Evolutionary conservation across 140 eudicot genomes (phyloP), one percentile per base, ranked within the genome.

Genomic region (Bidens hawaiensis): DNA sequence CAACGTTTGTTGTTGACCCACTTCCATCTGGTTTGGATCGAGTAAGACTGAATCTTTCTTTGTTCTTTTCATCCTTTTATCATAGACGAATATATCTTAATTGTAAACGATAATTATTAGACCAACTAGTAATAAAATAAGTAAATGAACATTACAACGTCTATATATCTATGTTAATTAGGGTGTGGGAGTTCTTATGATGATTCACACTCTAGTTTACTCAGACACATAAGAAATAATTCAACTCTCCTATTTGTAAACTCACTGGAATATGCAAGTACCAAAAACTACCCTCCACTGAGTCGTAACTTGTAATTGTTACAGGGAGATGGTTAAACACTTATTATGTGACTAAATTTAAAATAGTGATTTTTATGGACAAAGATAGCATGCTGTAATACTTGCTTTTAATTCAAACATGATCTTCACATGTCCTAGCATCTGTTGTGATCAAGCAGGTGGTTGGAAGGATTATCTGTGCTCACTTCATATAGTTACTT

Each of bases 1-100:
- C 96, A 45, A 85, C 90, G 54, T 67, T 75, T 62, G 85, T 88
- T 17, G 96, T 88, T 52, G 90, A 88, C 43, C 96, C 96, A 40
- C 96, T 88, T 51, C 96, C 96, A 5, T 48, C 79, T 0, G 96
- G 96, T 64, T 57, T 88, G 74, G 96, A 88, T 65, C 80, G 88
- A 83, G 96, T 88, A 79, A 82, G 96, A 64, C 38, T 7, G 16
- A 67, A 9, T 27, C 16, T 57, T 15, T 56, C 4, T 16, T 28
- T 23, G 2, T 27, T 31, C 56, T 60, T 52, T 8, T n/a, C 24
- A 38, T 67, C 7, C 8, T 17, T 7, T 43, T 16, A 18, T 23
- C 13, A 2, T 14, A 36, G 18, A n/a, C n/a, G n/a, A 18, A 19
- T 14, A 43, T n/a, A 1, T 43, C 18, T 19, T 48, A 27, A 9